These are phyloP conservation scores for Exidia glandulosa DNA, from an alignment of 768 basidiomycete species.

Conservation along the genomic window DNA sequence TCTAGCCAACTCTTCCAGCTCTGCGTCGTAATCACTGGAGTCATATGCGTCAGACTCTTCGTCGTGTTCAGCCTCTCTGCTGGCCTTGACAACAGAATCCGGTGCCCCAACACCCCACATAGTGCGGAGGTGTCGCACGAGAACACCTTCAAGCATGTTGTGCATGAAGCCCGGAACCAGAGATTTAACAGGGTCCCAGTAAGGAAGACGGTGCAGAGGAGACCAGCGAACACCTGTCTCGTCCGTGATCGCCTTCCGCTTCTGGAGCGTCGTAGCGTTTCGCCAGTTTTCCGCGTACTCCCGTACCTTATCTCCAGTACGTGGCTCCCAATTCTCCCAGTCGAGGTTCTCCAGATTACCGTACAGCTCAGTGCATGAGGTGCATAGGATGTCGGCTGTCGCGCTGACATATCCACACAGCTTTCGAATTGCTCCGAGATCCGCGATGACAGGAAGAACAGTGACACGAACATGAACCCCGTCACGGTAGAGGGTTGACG, in stretches of 20 bases:
- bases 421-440: constrained; percentile 25
- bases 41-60: neutral
- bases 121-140: constrained; percentile 14
- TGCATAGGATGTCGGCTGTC: neutral
- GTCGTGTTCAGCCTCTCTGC: neutral
- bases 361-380: neutral
- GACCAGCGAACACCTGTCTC: constrained; percentile 19
- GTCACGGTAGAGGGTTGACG: constrained; percentile 12
- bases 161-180: constrained; percentile 21
- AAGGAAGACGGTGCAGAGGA: constrained; percentile 16
- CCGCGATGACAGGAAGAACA: constrained; percentile 25
- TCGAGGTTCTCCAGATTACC: neutral
- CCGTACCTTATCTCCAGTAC: neutral
- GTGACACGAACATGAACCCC: constrained; percentile 21
- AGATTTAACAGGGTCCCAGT: constrained; percentile 21
- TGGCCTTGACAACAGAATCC: neutral
- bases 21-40: neutral
- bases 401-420: constrained; percentile 14
- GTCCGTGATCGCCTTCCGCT: constrained; percentile 1
- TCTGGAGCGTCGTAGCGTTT: neutral
- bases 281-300: neutral
- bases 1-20: neutral
- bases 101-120: constrained; percentile 9
- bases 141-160: constrained; percentile 18
- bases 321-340: neutral